Percentiles rank a stretch among this genome's conserved stretches.
Evolutionary conservation across 2,329 filamentous ascomycete genomes (phyloP).

Genomic region (Microdochium nivale): DNA sequence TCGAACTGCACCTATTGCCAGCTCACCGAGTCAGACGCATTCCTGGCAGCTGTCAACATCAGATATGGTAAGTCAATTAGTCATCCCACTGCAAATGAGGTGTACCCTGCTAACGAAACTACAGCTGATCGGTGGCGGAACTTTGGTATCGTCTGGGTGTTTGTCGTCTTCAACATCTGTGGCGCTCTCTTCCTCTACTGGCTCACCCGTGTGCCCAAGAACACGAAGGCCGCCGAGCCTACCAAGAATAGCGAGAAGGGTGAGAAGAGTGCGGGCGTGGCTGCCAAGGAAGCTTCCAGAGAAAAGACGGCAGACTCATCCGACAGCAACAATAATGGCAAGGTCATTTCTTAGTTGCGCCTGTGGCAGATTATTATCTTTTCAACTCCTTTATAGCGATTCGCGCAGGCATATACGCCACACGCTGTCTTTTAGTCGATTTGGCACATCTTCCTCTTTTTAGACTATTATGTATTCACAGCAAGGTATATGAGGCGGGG

Average conservation of each 20-base stretch:
- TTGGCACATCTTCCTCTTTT: too few species aligned
- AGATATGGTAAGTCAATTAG: conserved; percentile 26
- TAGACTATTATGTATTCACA: too few species aligned
- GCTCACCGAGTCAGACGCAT: conserved; percentile 25
- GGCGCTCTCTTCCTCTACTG: conserved; percentile 46
- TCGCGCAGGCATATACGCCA: neutral
- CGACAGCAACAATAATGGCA: neutral
- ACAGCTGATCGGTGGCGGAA: conserved; percentile 43
- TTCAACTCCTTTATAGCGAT: neutral
- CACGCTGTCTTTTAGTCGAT: too few species aligned
- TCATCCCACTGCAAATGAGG: neutral
- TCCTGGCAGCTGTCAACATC: conserved; percentile 27
- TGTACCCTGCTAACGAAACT: conserved; percentile 4
- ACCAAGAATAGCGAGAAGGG: conserved; percentile 8
- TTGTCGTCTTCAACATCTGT: conserved; percentile 45
- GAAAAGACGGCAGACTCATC: conserved; percentile 1
- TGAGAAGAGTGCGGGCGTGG: too few species aligned
- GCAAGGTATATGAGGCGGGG: too few species aligned
- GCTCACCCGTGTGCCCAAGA: conserved; percentile 36
- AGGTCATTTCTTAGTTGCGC: neutral
- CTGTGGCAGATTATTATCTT: neutral
- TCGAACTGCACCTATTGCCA: conserved; percentile 34
- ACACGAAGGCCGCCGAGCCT: conserved; percentile 11
- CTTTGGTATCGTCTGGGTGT: conserved; percentile 45
- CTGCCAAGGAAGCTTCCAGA: conserved; percentile 12